These are phyloP conservation scores for Penicillium sp. DNA, from an alignment of 2,329 filamentous ascomycete genomes.

Conservation along the genomic window DNA sequence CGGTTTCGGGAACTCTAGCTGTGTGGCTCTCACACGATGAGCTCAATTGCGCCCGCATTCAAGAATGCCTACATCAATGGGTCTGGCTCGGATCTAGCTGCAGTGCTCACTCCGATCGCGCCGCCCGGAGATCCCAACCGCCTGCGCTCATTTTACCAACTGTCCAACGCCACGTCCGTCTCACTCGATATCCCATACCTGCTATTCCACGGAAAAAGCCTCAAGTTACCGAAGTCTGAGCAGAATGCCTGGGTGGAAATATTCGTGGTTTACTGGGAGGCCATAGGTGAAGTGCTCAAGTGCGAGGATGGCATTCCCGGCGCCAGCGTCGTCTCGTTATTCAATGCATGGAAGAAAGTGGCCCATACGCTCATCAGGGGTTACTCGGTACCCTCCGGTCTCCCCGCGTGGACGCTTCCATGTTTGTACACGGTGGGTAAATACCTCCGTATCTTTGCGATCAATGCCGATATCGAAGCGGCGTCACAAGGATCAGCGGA, in stretches of 20 bases:
- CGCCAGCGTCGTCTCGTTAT: conserved; percentile 78
- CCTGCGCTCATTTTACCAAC: conserved; percentile 70
- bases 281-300: conserved; percentile 70
- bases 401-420: conserved; percentile 90
- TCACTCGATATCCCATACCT: conserved; percentile 70
- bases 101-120: conserved; percentile 71
- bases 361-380: conserved; percentile 75
- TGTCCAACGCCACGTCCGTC: conserved; percentile 66
- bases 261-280: conserved; percentile 81
- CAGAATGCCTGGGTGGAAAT: conserved; percentile 83
- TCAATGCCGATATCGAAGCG: conserved; percentile 78
- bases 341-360: conserved; percentile 85
- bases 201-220: conserved; percentile 64
- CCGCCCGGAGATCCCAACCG: conserved; percentile 64
- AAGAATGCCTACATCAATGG: conserved; percentile 64
- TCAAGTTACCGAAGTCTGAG: conserved; percentile 66
- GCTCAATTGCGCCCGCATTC: conserved; percentile 73
- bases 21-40: conserved; percentile 56
- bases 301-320: conserved; percentile 57
- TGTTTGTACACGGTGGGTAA: conserved; percentile 86
- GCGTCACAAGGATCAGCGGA: conserved; percentile 51
- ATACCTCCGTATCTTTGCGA: conserved; percentile 83
- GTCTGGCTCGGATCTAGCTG: conserved; percentile 73
- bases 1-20: neutral
- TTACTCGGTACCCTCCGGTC: conserved; percentile 68